A percentile compares a stretch with the other conserved stretches of the same genome.
Evolutionary conservation across 495 filamentous ascomycete species (phyloP).

Genomic region (Podospora appendiculata): DNA sequence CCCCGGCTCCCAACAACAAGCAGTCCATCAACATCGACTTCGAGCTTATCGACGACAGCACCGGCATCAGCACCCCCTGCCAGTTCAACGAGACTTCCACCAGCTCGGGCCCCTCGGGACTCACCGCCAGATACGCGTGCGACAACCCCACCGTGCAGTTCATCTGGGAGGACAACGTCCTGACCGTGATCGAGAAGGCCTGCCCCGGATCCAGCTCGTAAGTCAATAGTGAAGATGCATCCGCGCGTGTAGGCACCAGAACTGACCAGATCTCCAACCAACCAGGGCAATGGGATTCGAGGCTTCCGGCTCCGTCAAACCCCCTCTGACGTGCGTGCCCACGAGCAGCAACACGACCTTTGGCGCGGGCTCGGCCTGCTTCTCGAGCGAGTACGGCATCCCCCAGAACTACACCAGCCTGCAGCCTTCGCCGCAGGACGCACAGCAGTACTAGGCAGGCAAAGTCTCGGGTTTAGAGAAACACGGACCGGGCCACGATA

Average conservation of each 20-base stretch:
- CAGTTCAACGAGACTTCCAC: slow-evolving; percentile 18
- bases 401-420: slow-evolving; percentile 7
- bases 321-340: slow-evolving; percentile 7
- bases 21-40: slow-evolving; percentile 10
- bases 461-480: too few species aligned
- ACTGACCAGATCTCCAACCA: too few species aligned
- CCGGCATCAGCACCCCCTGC: slow-evolving; percentile 19
- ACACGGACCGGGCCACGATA: too few species aligned
- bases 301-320: slow-evolving; percentile 11
- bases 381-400: not conserved
- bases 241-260: too few species aligned
- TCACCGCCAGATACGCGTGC: slow-evolving; percentile 19
- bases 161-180: slow-evolving; percentile 32
- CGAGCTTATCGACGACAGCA: slow-evolving; percentile 13
- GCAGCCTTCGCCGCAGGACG: slow-evolving; percentile 10
- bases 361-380: slow-evolving; percentile 11
- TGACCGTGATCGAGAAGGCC: slow-evolving; percentile 23
- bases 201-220: slow-evolving; percentile 16
- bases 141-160: slow-evolving; percentile 33
- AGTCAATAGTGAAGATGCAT: slow-evolving; percentile 1
- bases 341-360: slow-evolving; percentile 2
- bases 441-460: too few species aligned
- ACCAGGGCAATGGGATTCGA: slow-evolving; percentile 3
- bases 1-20: slow-evolving; percentile 9
- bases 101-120: slow-evolving; percentile 13